Percentiles rank a stretch among this genome's conserved stretches.
Conservation (phyloP, 1,284 basidiomycete species). For the Exsudoporus floridanus region DNA sequence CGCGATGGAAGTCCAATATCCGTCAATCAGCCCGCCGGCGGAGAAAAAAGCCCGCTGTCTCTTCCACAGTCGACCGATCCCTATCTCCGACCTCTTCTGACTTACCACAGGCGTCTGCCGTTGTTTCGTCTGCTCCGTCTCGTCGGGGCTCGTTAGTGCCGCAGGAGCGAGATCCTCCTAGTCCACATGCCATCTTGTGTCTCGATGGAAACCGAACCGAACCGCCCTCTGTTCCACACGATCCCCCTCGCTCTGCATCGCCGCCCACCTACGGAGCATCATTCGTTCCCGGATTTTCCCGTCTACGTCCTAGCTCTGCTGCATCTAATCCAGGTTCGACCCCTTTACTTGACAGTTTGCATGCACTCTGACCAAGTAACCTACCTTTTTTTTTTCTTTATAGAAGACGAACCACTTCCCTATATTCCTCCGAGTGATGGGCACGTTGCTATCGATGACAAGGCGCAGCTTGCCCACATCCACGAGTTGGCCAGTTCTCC, state of each 20-base stretch:
- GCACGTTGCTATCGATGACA: conserved; percentile 77
- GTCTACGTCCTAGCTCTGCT: conserved; percentile 1
- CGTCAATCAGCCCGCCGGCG: conserved; percentile 56
- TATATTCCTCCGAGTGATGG: conserved; percentile 41
- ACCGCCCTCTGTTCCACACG: background rate
- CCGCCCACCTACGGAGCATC: conserved; percentile 33
- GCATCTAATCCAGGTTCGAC: background rate
- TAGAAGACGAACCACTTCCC: conserved; percentile 24
- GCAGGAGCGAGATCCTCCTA: conserved; percentile 1
- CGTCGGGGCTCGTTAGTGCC: conserved; percentile 17
- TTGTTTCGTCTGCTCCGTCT: background rate
- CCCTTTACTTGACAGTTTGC: background rate
- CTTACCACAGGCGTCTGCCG: conserved; percentile 4
- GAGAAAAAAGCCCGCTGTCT: conserved; percentile 40
- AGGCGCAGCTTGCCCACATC: conserved; percentile 58
- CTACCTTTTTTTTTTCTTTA: conserved; percentile 2
- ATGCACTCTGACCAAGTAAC: conserved; percentile 1
- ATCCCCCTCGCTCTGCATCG: conserved; percentile 14
- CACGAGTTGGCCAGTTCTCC: conserved; percentile 53
- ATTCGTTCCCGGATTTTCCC: background rate
- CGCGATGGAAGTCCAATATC: conserved; percentile 62
- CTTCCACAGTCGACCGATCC: conserved; percentile 23
- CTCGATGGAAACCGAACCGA: background rate
- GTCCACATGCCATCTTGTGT: background rate
- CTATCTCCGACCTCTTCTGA: conserved; percentile 19